Conservation (phyloP, 345 rosid genomes). For the Acer campestre region DNA sequence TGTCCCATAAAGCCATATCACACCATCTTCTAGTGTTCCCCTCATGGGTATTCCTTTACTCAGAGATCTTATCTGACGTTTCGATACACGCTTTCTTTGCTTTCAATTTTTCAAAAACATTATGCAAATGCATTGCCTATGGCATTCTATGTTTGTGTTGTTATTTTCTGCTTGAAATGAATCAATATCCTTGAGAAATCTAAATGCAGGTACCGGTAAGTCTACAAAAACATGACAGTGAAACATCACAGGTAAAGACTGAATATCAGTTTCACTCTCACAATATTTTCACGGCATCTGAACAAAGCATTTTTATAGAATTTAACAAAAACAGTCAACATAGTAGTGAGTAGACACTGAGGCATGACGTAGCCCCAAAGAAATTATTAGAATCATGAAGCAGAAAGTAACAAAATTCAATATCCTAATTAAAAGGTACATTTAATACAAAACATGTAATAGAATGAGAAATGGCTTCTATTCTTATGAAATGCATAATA, state of each 20-base stretch:
- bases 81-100: not conserved
- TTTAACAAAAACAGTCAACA: no score
- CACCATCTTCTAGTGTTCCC: slow-evolving; percentile 26
- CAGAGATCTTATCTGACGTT: not conserved
- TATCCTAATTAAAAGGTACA: not conserved
- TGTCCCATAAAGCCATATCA: slow-evolving; percentile 26
- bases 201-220: no score
- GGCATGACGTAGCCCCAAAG: not conserved
- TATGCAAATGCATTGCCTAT: not conserved
- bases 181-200: no score
- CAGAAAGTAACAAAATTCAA: not conserved
- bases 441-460: not conserved
- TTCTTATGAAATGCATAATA: not conserved
- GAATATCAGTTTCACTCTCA: not conserved
- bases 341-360: not conserved
- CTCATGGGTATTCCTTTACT: slow-evolving; percentile 7
- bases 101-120: not conserved
- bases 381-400: not conserved
- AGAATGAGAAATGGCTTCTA: not conserved
- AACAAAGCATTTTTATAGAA: not conserved
- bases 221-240: not conserved
- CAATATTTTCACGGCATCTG: not conserved
- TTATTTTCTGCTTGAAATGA: no score
- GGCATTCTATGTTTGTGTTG: not conserved
- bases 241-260: not conserved